Conservation (phyloP, 371 early-diverging fungal genomes). For the Saksenaea oblongispora region DNA sequence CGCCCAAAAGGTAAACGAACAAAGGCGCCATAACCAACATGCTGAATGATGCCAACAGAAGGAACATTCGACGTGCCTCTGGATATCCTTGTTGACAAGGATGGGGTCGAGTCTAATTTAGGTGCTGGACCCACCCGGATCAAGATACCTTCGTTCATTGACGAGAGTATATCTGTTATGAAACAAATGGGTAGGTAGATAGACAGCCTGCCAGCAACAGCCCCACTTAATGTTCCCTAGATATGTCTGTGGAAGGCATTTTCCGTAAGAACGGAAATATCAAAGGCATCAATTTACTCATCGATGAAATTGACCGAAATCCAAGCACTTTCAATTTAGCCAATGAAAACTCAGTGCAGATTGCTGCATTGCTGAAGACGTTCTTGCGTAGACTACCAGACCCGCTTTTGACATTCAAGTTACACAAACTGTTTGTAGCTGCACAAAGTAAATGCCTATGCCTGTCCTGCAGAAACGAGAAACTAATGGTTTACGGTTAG, state of each 20-base stretch:
- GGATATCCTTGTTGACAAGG: constrained; percentile 80
- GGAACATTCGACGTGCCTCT: constrained; percentile 90
- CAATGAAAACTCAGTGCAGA: constrained; percentile 82
- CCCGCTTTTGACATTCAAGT: constrained; percentile 86
- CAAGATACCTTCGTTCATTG: constrained; percentile 86
- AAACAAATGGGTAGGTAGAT: constrained; percentile 72
- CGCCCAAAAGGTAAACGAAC: constrained; percentile 58
- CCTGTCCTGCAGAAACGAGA: neutral
- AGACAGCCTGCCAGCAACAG: neutral
- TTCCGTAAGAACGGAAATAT: constrained; percentile 98
- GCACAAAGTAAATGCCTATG: constrained; percentile 64
- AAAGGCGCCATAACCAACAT: neutral
- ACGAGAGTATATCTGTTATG: constrained; percentile 77
- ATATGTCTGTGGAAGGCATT: constrained; percentile 90
- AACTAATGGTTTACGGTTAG: constrained; percentile 20
- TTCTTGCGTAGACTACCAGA: constrained; percentile 94
- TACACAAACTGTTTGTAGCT: constrained; percentile 80
- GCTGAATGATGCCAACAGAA: constrained; percentile 31
- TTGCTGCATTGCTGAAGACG: constrained; percentile 93
- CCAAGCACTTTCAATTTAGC: constrained; percentile 61
- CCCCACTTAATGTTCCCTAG: constrained; percentile 6
- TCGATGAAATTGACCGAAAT: constrained; percentile 82
- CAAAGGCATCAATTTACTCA: constrained; percentile 75
- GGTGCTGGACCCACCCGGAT: constrained; percentile 76
- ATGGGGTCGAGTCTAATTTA: constrained; percentile 82